phyloP scores from a whole-genome alignment of 192 early-diverging fungal species.

The Backusella sp. region DNA sequence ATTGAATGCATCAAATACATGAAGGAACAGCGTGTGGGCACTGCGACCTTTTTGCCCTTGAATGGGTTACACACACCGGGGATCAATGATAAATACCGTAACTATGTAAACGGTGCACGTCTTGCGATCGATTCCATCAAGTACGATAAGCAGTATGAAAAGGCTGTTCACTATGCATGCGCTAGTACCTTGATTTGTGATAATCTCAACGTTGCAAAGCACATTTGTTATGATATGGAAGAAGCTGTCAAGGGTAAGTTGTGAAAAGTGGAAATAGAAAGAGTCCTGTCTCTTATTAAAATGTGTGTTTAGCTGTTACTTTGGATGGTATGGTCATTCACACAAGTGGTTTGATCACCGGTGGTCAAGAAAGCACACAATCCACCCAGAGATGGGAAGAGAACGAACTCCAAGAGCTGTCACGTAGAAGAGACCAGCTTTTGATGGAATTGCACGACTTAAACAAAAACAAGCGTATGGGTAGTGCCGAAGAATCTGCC shows the following conservation, averaged over 20 bases:
- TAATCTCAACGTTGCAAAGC: constrained; percentile 75
- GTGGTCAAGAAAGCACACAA: constrained; percentile 56
- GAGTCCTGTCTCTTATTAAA: not conserved
- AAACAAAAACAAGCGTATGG: constrained; percentile 64
- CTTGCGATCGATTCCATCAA: constrained; percentile 94
- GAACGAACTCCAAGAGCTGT: constrained; percentile 79
- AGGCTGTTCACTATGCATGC: constrained; percentile 87
- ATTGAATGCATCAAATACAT: constrained; percentile 96
- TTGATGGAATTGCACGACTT: constrained; percentile 72
- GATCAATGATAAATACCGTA: constrained; percentile 80
- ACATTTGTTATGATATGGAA: constrained; percentile 80
- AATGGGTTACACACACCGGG: constrained; percentile 74
- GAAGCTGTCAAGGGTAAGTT: constrained; percentile 77
- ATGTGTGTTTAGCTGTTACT: constrained; percentile 61
- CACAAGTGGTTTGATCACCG: constrained; percentile 95
- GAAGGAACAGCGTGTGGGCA: constrained; percentile 87
- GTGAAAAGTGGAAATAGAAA: not conserved
- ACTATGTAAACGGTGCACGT: constrained; percentile 75
- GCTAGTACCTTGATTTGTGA: constrained; percentile 94
- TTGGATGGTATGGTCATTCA: constrained; percentile 95
- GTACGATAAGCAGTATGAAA: constrained; percentile 74
- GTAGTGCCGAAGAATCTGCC: constrained; percentile 60
- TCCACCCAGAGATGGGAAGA: constrained; percentile 81
- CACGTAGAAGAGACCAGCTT: constrained; percentile 67
- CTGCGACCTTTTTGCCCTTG: constrained; percentile 93